phyloP scores from a whole-genome alignment of 2,329 filamentous ascomycete genomes.

The Scedosporium boydii region DNA sequence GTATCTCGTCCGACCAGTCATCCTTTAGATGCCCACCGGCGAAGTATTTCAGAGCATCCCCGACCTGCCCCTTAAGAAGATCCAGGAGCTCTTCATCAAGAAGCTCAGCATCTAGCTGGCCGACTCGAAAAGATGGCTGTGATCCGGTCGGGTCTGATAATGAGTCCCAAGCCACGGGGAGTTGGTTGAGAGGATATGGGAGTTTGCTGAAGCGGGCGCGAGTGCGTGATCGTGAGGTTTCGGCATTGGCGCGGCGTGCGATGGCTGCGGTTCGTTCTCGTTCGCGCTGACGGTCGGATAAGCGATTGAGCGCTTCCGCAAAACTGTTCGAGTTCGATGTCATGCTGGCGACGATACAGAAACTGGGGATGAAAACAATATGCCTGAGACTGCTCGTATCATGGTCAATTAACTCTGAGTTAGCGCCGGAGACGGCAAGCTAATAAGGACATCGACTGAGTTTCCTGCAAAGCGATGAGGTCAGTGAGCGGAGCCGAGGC shows the following conservation, averaged over 20 bases:
- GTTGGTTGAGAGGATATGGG: constrained; percentile 51
- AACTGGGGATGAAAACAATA: background rate
- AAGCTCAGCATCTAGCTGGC: constrained; percentile 91
- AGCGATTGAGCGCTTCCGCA: constrained; percentile 78
- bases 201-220: constrained; percentile 46
- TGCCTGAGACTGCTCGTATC: background rate
- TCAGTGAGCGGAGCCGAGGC: background rate
- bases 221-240: constrained; percentile 37
- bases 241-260: constrained; percentile 34
- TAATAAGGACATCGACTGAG: background rate
- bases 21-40: constrained; percentile 66
- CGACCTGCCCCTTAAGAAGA: constrained; percentile 78
- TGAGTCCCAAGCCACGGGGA: constrained; percentile 58
- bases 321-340: constrained; percentile 55
- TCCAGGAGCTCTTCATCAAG: constrained; percentile 85
- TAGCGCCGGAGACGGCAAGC: background rate
- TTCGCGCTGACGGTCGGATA: constrained; percentile 68
- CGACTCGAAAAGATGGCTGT: constrained; percentile 79
- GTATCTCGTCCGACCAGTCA: constrained; percentile 81
- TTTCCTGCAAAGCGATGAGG: background rate
- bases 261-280: constrained; percentile 56
- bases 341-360: constrained; percentile 24
- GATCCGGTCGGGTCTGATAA: constrained; percentile 69
- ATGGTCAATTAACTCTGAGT: background rate
- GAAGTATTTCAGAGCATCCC: constrained; percentile 80